These are phyloP conservation scores for Zymoseptoria tritici DNA, from an alignment of 2,329 filamentous ascomycete species.

Conservation along the genomic window DNA sequence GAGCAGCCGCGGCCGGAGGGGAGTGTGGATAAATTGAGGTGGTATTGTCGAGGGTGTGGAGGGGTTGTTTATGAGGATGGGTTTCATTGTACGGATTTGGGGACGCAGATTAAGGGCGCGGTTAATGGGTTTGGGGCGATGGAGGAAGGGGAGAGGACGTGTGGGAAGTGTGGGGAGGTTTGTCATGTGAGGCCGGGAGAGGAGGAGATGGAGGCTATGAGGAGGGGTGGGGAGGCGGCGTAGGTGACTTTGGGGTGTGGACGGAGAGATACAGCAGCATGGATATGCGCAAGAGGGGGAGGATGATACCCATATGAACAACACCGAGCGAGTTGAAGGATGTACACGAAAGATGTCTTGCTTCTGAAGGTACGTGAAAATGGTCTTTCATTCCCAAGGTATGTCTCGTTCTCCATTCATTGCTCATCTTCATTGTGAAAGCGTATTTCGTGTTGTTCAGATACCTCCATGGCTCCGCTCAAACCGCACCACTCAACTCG, in stretches of 20 bases:
- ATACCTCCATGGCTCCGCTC: too few species aligned
- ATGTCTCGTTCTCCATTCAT: not conserved
- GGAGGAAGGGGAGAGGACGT: constrained; percentile 63
- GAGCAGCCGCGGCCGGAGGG: constrained; percentile 71
- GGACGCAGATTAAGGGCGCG: constrained; percentile 87
- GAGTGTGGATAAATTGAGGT: constrained; percentile 71
- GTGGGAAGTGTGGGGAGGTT: constrained; percentile 66
- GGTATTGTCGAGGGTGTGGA: constrained; percentile 74
- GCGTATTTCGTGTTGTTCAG: not conserved
- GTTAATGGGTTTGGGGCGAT: constrained; percentile 73
- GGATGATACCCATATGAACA: too few species aligned
- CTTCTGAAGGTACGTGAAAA: too few species aligned
- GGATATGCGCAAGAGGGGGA: not conserved
- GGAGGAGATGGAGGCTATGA: constrained; percentile 31
- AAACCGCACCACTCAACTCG: too few species aligned
- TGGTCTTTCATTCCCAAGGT: too few species aligned
- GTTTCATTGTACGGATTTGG: constrained; percentile 85
- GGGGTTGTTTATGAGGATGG: constrained; percentile 73
- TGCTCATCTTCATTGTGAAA: not conserved
- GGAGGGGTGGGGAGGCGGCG: constrained; percentile 3
- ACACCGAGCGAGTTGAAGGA: too few species aligned
- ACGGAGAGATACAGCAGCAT: not conserved
- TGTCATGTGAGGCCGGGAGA: constrained; percentile 60
- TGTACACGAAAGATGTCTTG: too few species aligned
- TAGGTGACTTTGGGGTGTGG: not conserved